Evolutionary conservation across 768 basidiomycete genomes (phyloP), one percentile per base, ranked within the genome.

Genomic region (Dentipellis sp.): DNA sequence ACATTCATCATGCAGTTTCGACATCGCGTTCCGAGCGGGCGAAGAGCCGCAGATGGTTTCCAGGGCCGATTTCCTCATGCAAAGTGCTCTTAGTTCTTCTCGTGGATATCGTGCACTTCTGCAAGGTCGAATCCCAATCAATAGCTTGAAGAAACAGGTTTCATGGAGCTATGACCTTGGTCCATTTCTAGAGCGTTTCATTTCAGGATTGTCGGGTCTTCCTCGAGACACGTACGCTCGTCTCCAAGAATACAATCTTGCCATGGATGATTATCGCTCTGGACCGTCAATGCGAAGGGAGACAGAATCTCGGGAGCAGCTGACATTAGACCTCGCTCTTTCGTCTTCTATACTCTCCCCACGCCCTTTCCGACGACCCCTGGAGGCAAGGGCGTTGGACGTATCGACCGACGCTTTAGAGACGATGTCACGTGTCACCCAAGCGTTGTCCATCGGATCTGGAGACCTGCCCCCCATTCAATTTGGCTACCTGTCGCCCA

Each of bases 401-500:
- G 72, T 29, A 29, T 29, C 29, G 29, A 29, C 70, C 50, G 66
- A 69, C n/a, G 58, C 59, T 16, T 59, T 85, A 22, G 81, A 82
- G 65, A 75, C 71, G 2, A 79, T 85, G 77, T 80, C 82, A 5
- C 74, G 77, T 59, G 80, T 80, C 2, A 73, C 72, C 9, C 59
- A 65, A 55, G 68, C 66, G 19, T 64, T 85, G 58, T 81, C 82
- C 2, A 68, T 88, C 6, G 72, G 68, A 17, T 75, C 75, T 2
- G 56, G 52, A 16, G 80, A 77, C 59, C 80, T 79, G 8, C 78
- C 84, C n/a, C 71, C 76, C 4, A 65, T 88, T 42, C 68, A 73
- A 7, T 88, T 89, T 67, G 77, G 80, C 17, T 86, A 78, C 66
- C 67, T 91, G 19, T 79, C 65, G 11, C 88, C 88, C 1, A 56